Base-by-base conservation (phyloP, 192 early-diverging fungal species). In the Mortierella antarctica region DNA sequence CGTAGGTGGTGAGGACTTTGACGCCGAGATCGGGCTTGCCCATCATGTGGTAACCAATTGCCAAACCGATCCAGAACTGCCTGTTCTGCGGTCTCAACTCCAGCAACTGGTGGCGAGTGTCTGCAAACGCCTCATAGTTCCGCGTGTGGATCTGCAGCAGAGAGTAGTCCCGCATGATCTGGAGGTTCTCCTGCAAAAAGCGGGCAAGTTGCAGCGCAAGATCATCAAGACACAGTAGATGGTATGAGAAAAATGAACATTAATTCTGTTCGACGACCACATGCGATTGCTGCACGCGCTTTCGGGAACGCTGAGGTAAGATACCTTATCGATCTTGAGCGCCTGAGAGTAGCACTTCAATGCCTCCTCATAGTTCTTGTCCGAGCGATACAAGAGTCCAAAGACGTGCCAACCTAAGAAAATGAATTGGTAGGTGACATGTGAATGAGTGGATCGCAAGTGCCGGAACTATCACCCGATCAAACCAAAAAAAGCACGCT, bases 321-420 rank as follows among this genome's bases (percentile, higher is more conserved):
- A 44, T 73, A 89, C 92, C 87, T 91, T 91, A 76, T 97, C 95
- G 56, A 87, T 88, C 71, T 92, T 94, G 52, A 98, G 84, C 18
- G 98, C 94, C 40, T 96, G 88, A 15, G 89, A 84, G 80, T 98
- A 99, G 73, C 96, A 97, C 82, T 95, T 96, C 58, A 92, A 87
- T 5, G 96, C 96, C 83, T 98, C 95, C 18, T 89, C 92, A 80
- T 95, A 97, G 71, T 99, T 97, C 74, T 94, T 94, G 82, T 98
- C 96, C 45, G 88, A 88, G 39, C 96, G 92, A 82, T 97, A 89
- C 55, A 97, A 83, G n/a, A 99, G 84, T 15, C 98, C 98, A 79
- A 91, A 96, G 18, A 98, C 94, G 73, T 99, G 98, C 98, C 98
- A 99, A 81, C 93, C 93, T 93, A 65, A 47, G 23, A 17, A 67